Percentiles rank a stretch among this genome's conserved stretches.
Evolutionary conservation across 2,329 filamentous ascomycete species (phyloP).

Genomic region (Monilinia laxa): DNA sequence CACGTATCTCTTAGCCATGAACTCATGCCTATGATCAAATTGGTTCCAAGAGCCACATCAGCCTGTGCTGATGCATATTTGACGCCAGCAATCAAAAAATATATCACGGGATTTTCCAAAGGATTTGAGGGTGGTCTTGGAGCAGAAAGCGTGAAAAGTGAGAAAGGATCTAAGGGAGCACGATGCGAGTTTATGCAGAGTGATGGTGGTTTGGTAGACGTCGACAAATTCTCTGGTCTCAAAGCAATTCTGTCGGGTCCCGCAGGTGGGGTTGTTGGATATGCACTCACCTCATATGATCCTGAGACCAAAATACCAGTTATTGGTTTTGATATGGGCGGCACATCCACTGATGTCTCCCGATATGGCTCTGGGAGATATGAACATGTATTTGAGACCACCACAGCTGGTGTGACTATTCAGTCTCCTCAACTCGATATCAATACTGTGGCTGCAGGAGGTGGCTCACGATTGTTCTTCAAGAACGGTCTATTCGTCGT

Average conservation of each 20-base stretch:
- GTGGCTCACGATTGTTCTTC: conserved; percentile 59
- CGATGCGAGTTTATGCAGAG: conserved; percentile 96
- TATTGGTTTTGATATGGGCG: conserved; percentile 96
- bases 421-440: conserved; percentile 80
- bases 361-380: conserved; percentile 73
- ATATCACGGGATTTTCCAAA: conserved; percentile 72
- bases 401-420: conserved; percentile 74
- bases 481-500: conserved; percentile 70
- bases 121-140: conserved; percentile 82
- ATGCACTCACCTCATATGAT: conserved; percentile 89
- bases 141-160: conserved; percentile 68
- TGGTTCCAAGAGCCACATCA: conserved; percentile 67
- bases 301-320: conserved; percentile 77
- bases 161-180: conserved; percentile 64
- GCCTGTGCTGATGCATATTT: conserved; percentile 75
- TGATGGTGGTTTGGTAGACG: conserved; percentile 61
- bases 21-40: conserved; percentile 78
- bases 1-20: conserved; percentile 81
- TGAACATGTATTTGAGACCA: conserved; percentile 74
- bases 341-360: conserved; percentile 88
- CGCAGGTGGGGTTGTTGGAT: conserved; percentile 90
- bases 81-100: conserved; percentile 68
- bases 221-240: conserved; percentile 79
- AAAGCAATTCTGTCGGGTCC: conserved; percentile 85
- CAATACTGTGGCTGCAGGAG: conserved; percentile 56